Evolutionary conservation across 2,329 filamentous ascomycete species (phyloP).

Genomic region (Teratosphaeria destructans): DNA sequence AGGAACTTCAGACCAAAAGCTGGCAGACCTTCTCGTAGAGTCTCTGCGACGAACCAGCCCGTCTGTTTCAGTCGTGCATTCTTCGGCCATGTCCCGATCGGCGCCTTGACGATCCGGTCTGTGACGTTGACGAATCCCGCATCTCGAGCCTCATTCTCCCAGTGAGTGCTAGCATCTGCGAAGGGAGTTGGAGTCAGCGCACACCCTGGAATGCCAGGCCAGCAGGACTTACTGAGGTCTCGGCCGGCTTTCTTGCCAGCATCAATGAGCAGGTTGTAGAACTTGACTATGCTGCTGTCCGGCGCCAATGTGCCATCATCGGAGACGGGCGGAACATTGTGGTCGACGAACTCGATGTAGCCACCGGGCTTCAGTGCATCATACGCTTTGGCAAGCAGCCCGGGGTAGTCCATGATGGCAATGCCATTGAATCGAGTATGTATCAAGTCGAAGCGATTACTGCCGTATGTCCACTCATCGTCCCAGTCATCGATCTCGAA

Average conservation of each 20-base stretch:
- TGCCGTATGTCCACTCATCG: slow-evolving; percentile 27
- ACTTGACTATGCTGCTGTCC: slow-evolving; percentile 12
- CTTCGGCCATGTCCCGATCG: slow-evolving; percentile 21
- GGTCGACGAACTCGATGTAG: slow-evolving; percentile 34
- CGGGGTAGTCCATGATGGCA: slow-evolving; percentile 12
- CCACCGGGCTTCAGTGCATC: slow-evolving; percentile 31
- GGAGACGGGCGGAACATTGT: slow-evolving; percentile 29
- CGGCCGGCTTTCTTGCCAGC: slow-evolving; percentile 11
- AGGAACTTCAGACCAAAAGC: slow-evolving; percentile 35
- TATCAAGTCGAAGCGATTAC: slow-evolving; percentile 31
- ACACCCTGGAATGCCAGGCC: slow-evolving; percentile 10
- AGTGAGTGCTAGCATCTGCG: not conserved
- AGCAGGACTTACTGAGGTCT: slow-evolving; percentile 7
- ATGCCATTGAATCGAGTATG: slow-evolving; percentile 30
- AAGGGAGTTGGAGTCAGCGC: not conserved
- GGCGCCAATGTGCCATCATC: slow-evolving; percentile 31
- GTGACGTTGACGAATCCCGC: slow-evolving; percentile 19
- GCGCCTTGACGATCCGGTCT: slow-evolving; percentile 13
- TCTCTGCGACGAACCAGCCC: slow-evolving; percentile 7
- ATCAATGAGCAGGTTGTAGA: slow-evolving; percentile 11
- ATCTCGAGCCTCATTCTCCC: not conserved
- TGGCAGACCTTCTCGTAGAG: slow-evolving; percentile 30
- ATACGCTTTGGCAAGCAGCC: slow-evolving; percentile 22
- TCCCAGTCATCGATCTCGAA: slow-evolving; percentile 25
- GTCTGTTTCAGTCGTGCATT: slow-evolving; percentile 19